Evolutionary conservation across 129 eudicot genomes (phyloP).

Genomic region (Cynara cardunculus): DNA sequence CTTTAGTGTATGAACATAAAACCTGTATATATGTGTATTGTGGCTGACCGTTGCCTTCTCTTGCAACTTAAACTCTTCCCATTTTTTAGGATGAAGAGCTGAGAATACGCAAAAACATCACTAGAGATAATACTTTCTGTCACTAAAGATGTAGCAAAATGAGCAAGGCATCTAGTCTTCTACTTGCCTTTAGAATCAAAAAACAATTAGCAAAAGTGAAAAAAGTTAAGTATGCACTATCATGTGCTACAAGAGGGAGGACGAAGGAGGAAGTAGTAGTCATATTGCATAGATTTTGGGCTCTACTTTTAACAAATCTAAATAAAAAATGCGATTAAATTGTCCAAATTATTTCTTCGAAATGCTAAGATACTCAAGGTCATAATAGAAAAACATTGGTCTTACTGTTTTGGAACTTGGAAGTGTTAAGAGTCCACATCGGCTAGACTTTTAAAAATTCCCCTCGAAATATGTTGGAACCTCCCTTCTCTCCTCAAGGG

Average conservation of each 20-base stretch:
- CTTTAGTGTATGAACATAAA: background rate
- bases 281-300: background rate
- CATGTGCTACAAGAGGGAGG: no score
- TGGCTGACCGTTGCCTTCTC: slow-evolving; percentile 93
- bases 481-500: no score
- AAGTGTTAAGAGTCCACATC: no score
- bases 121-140: background rate
- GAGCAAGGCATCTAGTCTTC: background rate
- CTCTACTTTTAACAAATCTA: background rate
- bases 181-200: background rate
- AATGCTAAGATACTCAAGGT: background rate
- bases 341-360: background rate
- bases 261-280: no score
- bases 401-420: background rate
- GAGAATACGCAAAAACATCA: background rate
- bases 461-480: no score
- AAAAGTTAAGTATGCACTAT: background rate
- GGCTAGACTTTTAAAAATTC: no score
- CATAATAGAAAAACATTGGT: background rate
- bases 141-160: background rate
- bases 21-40: slow-evolving; percentile 91
- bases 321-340: no score
- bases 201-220: background rate
- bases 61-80: slow-evolving; percentile 85
- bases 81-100: slow-evolving; percentile 86